Base-by-base conservation (phyloP, 257 asterid species). In the Penstemon davidsonii region DNA sequence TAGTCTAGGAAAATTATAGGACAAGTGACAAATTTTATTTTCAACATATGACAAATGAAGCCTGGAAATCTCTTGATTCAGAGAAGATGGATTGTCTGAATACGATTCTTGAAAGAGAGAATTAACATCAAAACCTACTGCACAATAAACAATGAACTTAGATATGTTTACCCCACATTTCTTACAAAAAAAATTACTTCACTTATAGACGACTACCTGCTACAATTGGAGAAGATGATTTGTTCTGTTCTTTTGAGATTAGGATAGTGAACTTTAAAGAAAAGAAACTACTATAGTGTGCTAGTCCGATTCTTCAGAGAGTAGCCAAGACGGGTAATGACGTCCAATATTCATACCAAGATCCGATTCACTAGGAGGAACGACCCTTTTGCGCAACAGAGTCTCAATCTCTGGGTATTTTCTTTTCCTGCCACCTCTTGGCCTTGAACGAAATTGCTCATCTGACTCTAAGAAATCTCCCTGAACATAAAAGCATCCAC, bases 371-470 rank as follows among this genome's bases (percentile, higher is more conserved):
- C 71, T 73, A 3, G 82, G 93, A 0, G 88, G 93, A 61, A 60
- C 72, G 6, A 94, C 62, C 82, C 97, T 80, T 84, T 90, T 94
- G 37, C 96, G 70, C 84, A 76, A 40, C 55, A 94, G 67, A 6
- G 83, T 55, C 74, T 88, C 96, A 0, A 91, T 76, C 39, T 59
- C 75, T 6, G 96, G 92, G 62, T 8, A 77, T 40, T 53, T 80
- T 72, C 97, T 87, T 79, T 87, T 89, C 68, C 87, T 61, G 60
- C 98, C 98, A 50, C 97, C 98, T 79, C 93, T 85, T 7, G 90
- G 88, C 75, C 96, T 78, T 3, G 77, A 81, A 7, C 77, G 78
- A 70, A 88, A 87, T 78, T 84, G 95, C 80, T 83, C 91, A 73
- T 93, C 97, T 2, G 86, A 69, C 57, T 79, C 95, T 39, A 70